Base-by-base conservation (phyloP, 1,139 yeast genomes). In the Suhomyces kunorum region DNA sequence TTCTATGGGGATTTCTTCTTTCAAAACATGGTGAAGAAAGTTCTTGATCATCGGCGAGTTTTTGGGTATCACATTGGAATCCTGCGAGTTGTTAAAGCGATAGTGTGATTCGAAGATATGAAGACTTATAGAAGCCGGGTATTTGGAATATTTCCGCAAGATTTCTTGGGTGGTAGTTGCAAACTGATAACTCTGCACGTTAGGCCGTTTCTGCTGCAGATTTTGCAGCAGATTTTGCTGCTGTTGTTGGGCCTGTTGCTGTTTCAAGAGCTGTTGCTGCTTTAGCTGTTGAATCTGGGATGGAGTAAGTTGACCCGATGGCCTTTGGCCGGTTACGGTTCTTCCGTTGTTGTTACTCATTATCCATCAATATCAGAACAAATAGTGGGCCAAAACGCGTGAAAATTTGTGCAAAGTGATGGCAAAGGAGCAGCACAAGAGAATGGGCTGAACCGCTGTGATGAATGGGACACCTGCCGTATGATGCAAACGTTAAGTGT, bases 61-160 rank as follows among this genome's bases (percentile, higher is more conserved):
- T 55, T 86, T 85, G 16, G 95, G 95, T 36, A 92, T 80, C 12
- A 87, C 80, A 34, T 87, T 83, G 37, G 94, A 95, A 54, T 81
- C 86, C 44, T 59, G 74, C 3, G 70, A 60, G 51, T 81, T 81
- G 44, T 86, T 86, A 64, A 85, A 88, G 46, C 94, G 76, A 59
- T 81, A 92, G 61, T 90, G 95, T 36, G 87, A 87, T 51, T 87
- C 95, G 61, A 86, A 90, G 27, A 92, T 88, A 55, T 92, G 97
- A 51, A 92, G 81, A 46, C 83, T 94, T 44, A 92, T 63, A 32
- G 95, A 86, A 8, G 97, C 87, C 6, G 94, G 87, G 47, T 78
- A 80, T 45, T 81, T 80, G 45, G 84, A 81, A 57, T 83, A 89
- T 57, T 89, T 90, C 45, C 79, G 76, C 50, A 92, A 65, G n/a